Percentiles rank a stretch among this genome's conserved stretches.
phyloP scores from a whole-genome alignment of 2,329 filamentous ascomycete species.

The Penicillium decumbens region DNA sequence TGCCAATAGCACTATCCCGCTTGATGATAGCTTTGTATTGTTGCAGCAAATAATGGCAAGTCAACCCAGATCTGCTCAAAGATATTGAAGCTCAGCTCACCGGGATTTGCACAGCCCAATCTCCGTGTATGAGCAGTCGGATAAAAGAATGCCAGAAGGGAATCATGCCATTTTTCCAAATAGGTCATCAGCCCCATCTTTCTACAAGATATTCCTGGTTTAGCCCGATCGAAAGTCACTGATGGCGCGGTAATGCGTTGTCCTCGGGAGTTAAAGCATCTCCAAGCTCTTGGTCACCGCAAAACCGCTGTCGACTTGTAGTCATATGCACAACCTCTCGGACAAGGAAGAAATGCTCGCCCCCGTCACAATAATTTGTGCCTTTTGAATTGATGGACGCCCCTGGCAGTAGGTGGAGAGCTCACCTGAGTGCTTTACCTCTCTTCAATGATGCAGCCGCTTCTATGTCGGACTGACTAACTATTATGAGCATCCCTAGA shows the following conservation, averaged over 20 bases:
- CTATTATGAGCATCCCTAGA: not conserved
- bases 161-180: not conserved
- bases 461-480: not conserved
- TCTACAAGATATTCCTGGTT: not conserved
- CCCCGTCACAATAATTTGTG: not conserved
- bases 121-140: not conserved
- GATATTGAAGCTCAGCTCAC: not conserved
- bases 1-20: not conserved
- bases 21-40: not conserved
- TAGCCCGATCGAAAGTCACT: not conserved
- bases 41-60: not conserved
- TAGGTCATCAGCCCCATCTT: not conserved
- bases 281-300: constrained; percentile 10
- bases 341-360: not conserved
- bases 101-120: not conserved
- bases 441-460: not conserved
- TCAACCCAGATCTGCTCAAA: not conserved
- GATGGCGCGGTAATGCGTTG: not conserved
- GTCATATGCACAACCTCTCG: not conserved
- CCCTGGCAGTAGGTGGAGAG: not conserved
- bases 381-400: not conserved
- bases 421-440: not conserved
- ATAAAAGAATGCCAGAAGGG: not conserved
- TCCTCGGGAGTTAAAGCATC: not conserved
- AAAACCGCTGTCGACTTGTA: constrained; percentile 10